Evolutionary conservation across 495 filamentous ascomycete species (phyloP), one percentile per base, ranked within the genome.

Genomic region (Talaromyces adpressus): DNA sequence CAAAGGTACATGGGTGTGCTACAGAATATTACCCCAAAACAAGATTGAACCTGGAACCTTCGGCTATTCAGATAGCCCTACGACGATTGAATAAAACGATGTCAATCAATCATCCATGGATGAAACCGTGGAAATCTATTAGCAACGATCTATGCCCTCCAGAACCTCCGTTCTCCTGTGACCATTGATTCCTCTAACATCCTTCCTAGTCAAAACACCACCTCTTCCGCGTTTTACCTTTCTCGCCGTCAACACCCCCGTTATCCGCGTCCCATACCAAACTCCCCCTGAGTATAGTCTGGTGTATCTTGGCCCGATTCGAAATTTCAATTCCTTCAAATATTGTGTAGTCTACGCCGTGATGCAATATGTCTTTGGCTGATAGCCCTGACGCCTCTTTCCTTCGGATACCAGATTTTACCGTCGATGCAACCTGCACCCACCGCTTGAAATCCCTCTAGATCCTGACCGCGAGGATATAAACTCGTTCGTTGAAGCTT

Each of bases 261-360:
- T 73, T 70, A 63, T 84, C 81, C 12, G 77, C 74, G 65, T 81
- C 78, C 81, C 82, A 88, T 4, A 86, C 78, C 2, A 87, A 77
- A 61, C 82, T 72, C 2, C 84, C 84, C 25, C 84, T 73, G 16
- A 88, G 65, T 16, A 87, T 72, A 6, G 84, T 87, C 27, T 27
- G 27, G 27, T 30, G 66, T 84, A 87, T 51, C 84, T 73, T 25
- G 84, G 85, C 85, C 85, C 87, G 49, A 86, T 83, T 34, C 72
- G 71, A 36, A 87, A 66, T 41, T 66, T 30, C 69, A 63, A 77
- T 76, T 1, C 84, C 84, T 71, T 87, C 85, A 64, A 79, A 88
- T 1, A 83, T 83, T 22, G 84, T 86, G 65, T 87, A 86, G 64
- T 88, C 84, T 3, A 82, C 79, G 65, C 81, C 75, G 63, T 87